Evolutionary conservation across 2,329 filamentous ascomycete genomes (phyloP).

Genomic region (Cercospora zeina): DNA sequence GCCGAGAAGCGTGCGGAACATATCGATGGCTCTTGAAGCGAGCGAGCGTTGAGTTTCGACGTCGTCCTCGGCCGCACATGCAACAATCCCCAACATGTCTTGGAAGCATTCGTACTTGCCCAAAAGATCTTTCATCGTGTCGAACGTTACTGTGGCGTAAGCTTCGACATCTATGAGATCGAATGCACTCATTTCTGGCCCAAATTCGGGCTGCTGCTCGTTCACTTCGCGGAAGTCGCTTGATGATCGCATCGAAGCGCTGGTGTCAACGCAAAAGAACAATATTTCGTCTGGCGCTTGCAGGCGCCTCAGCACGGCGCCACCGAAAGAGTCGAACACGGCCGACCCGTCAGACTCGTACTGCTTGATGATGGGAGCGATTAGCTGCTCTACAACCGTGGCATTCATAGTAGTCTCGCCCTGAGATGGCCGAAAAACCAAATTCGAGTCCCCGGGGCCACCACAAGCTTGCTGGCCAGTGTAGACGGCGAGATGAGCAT

Average conservation of each 20-base stretch:
- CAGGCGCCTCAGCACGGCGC: conserved; percentile 32
- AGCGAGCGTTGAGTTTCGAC: background rate
- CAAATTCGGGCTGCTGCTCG: conserved; percentile 13
- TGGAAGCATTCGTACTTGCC: conserved; percentile 34
- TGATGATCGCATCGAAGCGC: conserved; percentile 37
- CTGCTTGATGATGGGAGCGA: conserved; percentile 39
- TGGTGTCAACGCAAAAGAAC: conserved; percentile 42
- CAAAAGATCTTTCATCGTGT: conserved; percentile 36
- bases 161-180: conserved; percentile 19
- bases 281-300: conserved; percentile 41
- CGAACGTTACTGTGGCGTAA: conserved; percentile 23
- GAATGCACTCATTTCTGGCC: conserved; percentile 18
- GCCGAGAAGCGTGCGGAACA: conserved; percentile 26
- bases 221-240: conserved; percentile 41
- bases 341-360: conserved; percentile 40
- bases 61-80: conserved; percentile 4
- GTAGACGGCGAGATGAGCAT: conserved; percentile 42
- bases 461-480: conserved; percentile 41
- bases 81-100: conserved; percentile 37
- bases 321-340: conserved; percentile 42
- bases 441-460: conserved; percentile 39
- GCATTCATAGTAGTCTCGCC: conserved; percentile 40
- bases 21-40: conserved; percentile 27
- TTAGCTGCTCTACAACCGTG: conserved; percentile 40
- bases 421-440: conserved; percentile 40